phyloP scores from a whole-genome alignment of 2,329 filamentous ascomycete species.

The Paramyrothecium sp. region DNA sequence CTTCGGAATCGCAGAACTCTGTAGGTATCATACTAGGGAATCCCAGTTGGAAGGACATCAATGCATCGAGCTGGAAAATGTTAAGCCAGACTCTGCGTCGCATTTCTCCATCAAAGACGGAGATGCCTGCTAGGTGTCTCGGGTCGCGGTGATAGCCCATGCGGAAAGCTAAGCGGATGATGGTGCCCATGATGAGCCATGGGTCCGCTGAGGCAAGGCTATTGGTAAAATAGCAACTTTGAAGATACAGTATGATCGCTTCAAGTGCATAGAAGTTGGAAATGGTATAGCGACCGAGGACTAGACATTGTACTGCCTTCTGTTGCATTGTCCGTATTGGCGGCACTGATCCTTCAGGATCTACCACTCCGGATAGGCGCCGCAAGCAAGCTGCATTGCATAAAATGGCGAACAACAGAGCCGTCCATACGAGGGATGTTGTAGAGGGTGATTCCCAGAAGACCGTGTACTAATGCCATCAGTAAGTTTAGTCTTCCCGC shows the following conservation, averaged over 20 bases:
- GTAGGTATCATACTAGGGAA: slow-evolving; percentile 43
- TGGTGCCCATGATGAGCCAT: slow-evolving; percentile 43
- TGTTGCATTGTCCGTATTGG: slow-evolving; percentile 14
- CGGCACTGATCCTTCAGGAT: slow-evolving; percentile 15
- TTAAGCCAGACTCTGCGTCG: slow-evolving; percentile 45
- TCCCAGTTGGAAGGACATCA: slow-evolving; percentile 46
- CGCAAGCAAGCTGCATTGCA: slow-evolving; percentile 32
- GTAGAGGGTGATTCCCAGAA: slow-evolving; percentile 39
- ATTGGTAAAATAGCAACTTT: slow-evolving; percentile 26
- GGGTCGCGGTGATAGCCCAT: slow-evolving; percentile 49
- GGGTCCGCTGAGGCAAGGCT: slow-evolving; percentile 33
- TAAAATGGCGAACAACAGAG: slow-evolving; percentile 42
- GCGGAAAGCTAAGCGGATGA: slow-evolving; percentile 43
- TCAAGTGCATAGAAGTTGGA: slow-evolving; percentile 40
- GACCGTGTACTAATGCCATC: slow-evolving; percentile 31
- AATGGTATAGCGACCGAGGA: slow-evolving; percentile 41
- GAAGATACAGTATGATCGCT: slow-evolving; percentile 38
- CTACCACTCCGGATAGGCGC: slow-evolving; percentile 17
- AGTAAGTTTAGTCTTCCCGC: not conserved
- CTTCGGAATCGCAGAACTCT: slow-evolving; percentile 14
- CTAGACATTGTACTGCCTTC: slow-evolving; percentile 37
- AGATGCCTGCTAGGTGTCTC: slow-evolving; percentile 32
- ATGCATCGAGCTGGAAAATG: slow-evolving; percentile 40
- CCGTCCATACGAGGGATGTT: slow-evolving; percentile 42
- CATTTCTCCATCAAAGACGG: slow-evolving; percentile 45